These are phyloP conservation scores for Pleurotus giganteus DNA, from an alignment of 768 basidiomycete genomes.

Conservation along the genomic window DNA sequence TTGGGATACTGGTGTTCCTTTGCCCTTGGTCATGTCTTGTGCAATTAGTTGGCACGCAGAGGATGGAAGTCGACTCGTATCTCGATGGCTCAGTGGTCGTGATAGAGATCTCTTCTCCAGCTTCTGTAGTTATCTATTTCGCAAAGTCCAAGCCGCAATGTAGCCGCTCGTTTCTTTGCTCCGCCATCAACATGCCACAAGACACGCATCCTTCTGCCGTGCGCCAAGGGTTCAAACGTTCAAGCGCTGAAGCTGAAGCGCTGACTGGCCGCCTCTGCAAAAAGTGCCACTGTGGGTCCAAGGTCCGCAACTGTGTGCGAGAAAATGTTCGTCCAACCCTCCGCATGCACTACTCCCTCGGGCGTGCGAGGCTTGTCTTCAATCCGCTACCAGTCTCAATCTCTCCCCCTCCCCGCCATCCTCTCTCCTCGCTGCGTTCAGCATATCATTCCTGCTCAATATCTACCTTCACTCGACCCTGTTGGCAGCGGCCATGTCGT, in stretches of 20 bases:
- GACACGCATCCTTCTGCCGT: no score
- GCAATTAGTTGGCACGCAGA: slow-evolving; percentile 14
- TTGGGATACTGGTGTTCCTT: slow-evolving; percentile 12
- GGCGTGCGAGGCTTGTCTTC: not conserved
- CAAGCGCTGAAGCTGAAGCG: no score
- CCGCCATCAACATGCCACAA: no score
- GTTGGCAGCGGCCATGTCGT: slow-evolving; percentile 18
- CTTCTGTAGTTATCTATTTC: slow-evolving; percentile 62
- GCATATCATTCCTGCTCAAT: slow-evolving; percentile 17
- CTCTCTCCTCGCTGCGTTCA: slow-evolving; percentile 21
- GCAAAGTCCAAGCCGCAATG: slow-evolving; percentile 43
- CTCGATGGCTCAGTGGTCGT: slow-evolving; percentile 62
- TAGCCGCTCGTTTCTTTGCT: no score
- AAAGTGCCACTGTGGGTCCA: no score
- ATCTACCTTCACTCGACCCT: slow-evolving; percentile 18
- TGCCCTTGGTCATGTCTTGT: slow-evolving; percentile 23
- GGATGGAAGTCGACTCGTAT: slow-evolving; percentile 30
- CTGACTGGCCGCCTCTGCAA: no score
- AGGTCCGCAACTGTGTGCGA: no score
- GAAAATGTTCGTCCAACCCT: no score
- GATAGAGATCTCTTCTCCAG: slow-evolving; percentile 63
- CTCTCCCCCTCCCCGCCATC: slow-evolving; percentile 6
- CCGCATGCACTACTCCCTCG: slow-evolving; percentile 1
- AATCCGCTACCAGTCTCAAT: not conserved
- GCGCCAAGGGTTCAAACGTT: no score